Conservation (phyloP, 2,329 filamentous ascomycete genomes). For the Aspergillus novoparasiticus region DNA sequence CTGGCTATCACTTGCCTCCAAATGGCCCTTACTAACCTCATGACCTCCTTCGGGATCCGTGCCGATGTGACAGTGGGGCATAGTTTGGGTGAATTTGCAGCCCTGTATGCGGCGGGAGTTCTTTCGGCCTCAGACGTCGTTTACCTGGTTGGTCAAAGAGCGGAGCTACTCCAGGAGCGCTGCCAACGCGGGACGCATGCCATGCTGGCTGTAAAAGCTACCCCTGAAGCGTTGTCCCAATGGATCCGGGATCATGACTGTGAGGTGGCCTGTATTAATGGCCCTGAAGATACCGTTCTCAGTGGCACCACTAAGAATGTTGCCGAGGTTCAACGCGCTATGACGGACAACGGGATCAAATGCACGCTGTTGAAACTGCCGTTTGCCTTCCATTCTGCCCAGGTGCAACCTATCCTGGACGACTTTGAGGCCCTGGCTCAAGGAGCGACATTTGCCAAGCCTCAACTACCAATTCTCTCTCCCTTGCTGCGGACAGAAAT, state of each 20-base stretch:
- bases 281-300: too few species aligned
- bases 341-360: too few species aligned
- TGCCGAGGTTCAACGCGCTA: too few species aligned
- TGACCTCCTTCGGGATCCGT: conserved; percentile 31
- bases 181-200: conserved; percentile 44
- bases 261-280: too few species aligned
- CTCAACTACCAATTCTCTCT: conserved; percentile 61
- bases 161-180: conserved; percentile 64
- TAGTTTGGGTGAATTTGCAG: conserved; percentile 44
- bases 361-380: too few species aligned
- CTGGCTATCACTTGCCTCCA: conserved; percentile 41
- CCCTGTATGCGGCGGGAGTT: conserved; percentile 36
- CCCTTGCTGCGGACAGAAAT: conserved; percentile 9
- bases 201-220: too few species aligned
- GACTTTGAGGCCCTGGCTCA: too few species aligned
- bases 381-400: too few species aligned
- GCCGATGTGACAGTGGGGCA: conserved; percentile 58
- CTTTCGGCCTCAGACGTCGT: conserved; percentile 47
- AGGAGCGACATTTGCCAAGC: conserved; percentile 54
- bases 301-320: too few species aligned
- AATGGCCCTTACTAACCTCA: conserved; percentile 42
- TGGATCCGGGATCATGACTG: too few species aligned
- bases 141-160: conserved; percentile 70
- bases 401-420: too few species aligned
- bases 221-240: too few species aligned